Conservation (phyloP, 1,284 basidiomycete species). For the Ceratobasidium sp. region DNA sequence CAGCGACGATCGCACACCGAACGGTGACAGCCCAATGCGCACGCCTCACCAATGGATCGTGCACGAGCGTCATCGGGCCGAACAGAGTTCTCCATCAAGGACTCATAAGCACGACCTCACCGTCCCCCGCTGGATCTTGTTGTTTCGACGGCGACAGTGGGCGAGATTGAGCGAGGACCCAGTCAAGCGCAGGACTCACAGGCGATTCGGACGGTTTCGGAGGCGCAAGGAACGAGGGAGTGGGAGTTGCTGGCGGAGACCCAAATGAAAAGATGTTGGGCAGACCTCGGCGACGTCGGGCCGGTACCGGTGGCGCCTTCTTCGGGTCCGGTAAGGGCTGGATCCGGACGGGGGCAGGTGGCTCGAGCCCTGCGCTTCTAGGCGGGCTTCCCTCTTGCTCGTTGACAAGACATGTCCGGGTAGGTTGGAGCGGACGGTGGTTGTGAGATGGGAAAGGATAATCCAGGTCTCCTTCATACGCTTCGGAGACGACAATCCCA, state of each 20-base stretch:
- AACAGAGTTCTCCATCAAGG: slow-evolving; percentile 10
- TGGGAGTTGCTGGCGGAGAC: too few relatives aligned
- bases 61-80: slow-evolving; percentile 37
- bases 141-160: slow-evolving; percentile 20
- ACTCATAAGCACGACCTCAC: neutral
- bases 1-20: neutral
- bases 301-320: neutral
- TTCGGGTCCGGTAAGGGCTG: neutral
- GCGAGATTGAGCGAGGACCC: neutral
- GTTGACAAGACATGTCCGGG: neutral
- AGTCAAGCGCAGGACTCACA: neutral
- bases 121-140: neutral
- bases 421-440: neutral
- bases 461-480: slow-evolving; percentile 15
- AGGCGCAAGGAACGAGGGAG: too few relatives aligned
- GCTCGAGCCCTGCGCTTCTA: neutral
- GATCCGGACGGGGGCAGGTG: neutral
- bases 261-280: slow-evolving; percentile 2
- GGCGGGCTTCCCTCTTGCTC: neutral
- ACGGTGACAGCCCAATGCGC: slow-evolving; percentile 29
- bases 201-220: neutral
- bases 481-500: slow-evolving; percentile 34
- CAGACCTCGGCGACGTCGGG: neutral
- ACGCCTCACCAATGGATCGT: slow-evolving; percentile 19
- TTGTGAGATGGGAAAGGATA: neutral